Percentiles rank a stretch among this genome's conserved stretches.
These are phyloP conservation scores for Austropuccinia psidii DNA, from an alignment of 1,284 basidiomycete genomes.

Conservation along the genomic window DNA sequence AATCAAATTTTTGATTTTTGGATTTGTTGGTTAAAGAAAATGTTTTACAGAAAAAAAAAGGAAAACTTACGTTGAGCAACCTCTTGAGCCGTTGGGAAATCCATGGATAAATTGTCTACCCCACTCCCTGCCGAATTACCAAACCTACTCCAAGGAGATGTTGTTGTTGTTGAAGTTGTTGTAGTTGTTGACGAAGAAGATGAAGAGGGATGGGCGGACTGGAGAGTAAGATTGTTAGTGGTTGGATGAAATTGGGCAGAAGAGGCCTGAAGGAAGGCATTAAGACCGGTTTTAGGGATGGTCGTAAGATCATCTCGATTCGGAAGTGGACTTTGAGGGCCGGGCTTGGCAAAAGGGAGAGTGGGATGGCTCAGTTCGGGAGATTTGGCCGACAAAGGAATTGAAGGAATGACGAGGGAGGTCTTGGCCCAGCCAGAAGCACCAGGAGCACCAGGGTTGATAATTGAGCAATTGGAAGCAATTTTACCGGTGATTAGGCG, in stretches of 20 bases:
- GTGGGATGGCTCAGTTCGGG: constrained; percentile 12
- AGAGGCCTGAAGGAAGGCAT: constrained; percentile 17
- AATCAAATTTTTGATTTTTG: background rate
- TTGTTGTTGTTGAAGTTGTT: background rate
- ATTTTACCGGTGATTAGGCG: constrained; percentile 34
- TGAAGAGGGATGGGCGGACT: background rate
- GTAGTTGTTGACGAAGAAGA: background rate
- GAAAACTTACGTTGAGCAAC: constrained; percentile 30
- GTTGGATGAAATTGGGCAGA: background rate
- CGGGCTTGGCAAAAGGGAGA: background rate
- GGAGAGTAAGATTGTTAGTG: background rate
- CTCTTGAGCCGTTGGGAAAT: constrained; percentile 37
- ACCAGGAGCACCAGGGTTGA: constrained; percentile 6
- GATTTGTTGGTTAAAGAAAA: background rate
- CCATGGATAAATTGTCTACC: background rate
- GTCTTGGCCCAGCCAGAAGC: constrained; percentile 22
- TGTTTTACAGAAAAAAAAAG: background rate
- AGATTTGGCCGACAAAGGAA: constrained; percentile 16
- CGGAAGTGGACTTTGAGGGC: background rate
- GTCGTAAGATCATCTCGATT: background rate
- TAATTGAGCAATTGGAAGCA: constrained; percentile 1
- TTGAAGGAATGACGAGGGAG: background rate
- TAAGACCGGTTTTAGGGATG: background rate
- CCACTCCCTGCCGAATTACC: constrained; percentile 9
- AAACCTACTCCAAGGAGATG: constrained; percentile 27